A percentile compares a stretch with the other conserved stretches of the same genome.
These are phyloP conservation scores for Arabis alpina DNA, from an alignment of 345 rosid genomes.

Conservation along the genomic window DNA sequence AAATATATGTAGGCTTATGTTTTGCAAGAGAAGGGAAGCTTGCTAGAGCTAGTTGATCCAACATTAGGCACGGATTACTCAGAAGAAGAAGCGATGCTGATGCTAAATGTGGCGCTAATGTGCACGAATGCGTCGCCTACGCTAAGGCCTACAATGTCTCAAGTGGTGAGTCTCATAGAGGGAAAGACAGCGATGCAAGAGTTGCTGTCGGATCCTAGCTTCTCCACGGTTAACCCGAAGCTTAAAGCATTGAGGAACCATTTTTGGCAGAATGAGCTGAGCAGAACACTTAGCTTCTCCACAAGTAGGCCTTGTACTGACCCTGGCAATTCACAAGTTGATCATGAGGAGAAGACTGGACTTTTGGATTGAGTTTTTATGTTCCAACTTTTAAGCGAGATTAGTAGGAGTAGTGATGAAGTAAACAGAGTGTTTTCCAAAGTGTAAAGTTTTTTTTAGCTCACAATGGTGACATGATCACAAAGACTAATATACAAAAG, in stretches of 20 bases:
- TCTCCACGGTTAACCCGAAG: slow-evolving; percentile 64
- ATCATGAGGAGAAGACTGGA: slow-evolving; percentile 43
- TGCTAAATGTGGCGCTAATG: slow-evolving; percentile 77
- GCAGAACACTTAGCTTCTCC: slow-evolving; percentile 59
- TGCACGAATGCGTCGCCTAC: slow-evolving; percentile 87
- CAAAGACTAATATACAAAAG: too few species aligned
- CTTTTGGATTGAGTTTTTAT: slow-evolving; percentile 37
- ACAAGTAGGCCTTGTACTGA: slow-evolving; percentile 40
- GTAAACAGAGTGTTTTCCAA: not conserved
- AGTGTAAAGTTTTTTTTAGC: slow-evolving; percentile 19
- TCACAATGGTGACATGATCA: too few species aligned
- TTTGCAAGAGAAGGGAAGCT: slow-evolving; percentile 69
- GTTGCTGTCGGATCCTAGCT: slow-evolving; percentile 71
- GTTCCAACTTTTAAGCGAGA: not conserved
- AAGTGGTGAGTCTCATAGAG: slow-evolving; percentile 81
- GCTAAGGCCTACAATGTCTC: slow-evolving; percentile 88
- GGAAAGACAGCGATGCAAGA: slow-evolving; percentile 76
- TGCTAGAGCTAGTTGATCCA: slow-evolving; percentile 71
- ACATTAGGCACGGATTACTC: slow-evolving; percentile 57
- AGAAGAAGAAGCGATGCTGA: slow-evolving; percentile 69
- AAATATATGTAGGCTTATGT: slow-evolving; percentile 62
- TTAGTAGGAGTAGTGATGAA: not conserved
- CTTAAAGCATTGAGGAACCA: slow-evolving; percentile 69
- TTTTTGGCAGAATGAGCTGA: slow-evolving; percentile 75
- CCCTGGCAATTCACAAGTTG: slow-evolving; percentile 39